Evolutionary conservation across 164 flowering plant genomes (phyloP), one percentile per base, ranked within the genome.

Genomic region (Sextonia rubra): DNA sequence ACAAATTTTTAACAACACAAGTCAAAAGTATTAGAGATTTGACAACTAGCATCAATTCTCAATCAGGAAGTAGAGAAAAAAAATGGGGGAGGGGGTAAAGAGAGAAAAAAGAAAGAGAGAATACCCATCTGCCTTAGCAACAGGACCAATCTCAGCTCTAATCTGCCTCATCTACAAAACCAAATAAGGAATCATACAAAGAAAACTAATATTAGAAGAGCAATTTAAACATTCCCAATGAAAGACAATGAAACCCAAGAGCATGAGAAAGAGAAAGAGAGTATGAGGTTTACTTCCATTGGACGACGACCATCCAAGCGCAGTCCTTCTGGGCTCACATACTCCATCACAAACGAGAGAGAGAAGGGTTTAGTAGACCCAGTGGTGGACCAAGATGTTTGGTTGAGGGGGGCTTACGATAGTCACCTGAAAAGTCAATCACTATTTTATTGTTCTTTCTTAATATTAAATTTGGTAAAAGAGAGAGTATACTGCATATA

Each of bases 231-330:
- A 24, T 25, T 47, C 8, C 22, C 29, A 4, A 24, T 58, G 11
- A 12, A 20, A 69, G 23, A 48, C 69, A 72, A 26, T 60, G 71
- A 5, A 17, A 72, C n/a, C 64, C n/a, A n/a, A n/a, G n/a, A n/a
- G n/a, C n/a, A n/a, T n/a, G 77, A 61, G 74, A 74, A 78, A 26
- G 44, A 67, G 14, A 29, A 44, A 22, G 5, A 22, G 18, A 27
- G 26, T 62, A 69, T 63, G 64, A 37, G 69, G 60, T 1, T 47
- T 85, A 92, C 98, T 78, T 94, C 99, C 86, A 84, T 78, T 52
- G 97, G 95, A 64, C 97, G 97, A 63, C 99, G 99, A 14, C 98
- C 98, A 71, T 94, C 99, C 63, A 92, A 77, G 25, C 99, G 92
- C 52, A 94, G 85, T 7, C 99, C 99, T 86, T 94, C 99, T 17